phyloP scores from a whole-genome alignment of 2,329 filamentous ascomycete species.

The Coniochaeta ligniaria region DNA sequence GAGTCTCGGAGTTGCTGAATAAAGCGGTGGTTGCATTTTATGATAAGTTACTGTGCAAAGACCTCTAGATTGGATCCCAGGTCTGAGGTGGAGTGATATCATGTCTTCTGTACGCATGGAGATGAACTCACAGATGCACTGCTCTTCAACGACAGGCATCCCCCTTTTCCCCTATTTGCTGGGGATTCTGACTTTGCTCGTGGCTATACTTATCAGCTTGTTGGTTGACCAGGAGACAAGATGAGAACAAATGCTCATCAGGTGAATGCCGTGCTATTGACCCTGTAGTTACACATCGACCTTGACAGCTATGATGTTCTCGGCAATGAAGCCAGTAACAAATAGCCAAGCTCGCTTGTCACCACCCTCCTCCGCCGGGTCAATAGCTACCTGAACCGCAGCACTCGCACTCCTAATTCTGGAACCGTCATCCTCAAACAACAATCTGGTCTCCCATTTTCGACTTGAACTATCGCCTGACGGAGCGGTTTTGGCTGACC shows the following conservation, averaged over 20 bases:
- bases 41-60: neutral
- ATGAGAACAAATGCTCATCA: neutral
- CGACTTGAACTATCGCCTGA: neutral
- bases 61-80: too few species aligned
- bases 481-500: constrained; percentile 20
- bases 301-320: constrained; percentile 40
- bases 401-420: constrained; percentile 41
- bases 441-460: constrained; percentile 34
- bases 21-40: neutral
- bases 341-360: constrained; percentile 49
- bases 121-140: too few species aligned
- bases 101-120: too few species aligned
- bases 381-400: constrained; percentile 44
- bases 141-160: too few species aligned
- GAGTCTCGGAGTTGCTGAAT: neutral
- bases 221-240: too few species aligned
- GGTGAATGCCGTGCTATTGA: neutral
- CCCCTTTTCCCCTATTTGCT: too few species aligned
- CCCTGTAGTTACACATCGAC: constrained; percentile 32
- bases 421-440: constrained; percentile 52
- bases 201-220: too few species aligned
- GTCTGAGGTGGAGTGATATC: too few species aligned
- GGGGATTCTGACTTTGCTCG: too few species aligned
- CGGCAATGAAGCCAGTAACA: constrained; percentile 46
- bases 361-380: constrained; percentile 33